A percentile compares a stretch with the other conserved stretches of the same genome.
Evolutionary conservation across 106 monocot species (phyloP).

Genomic region (Iris macrosiphon): DNA sequence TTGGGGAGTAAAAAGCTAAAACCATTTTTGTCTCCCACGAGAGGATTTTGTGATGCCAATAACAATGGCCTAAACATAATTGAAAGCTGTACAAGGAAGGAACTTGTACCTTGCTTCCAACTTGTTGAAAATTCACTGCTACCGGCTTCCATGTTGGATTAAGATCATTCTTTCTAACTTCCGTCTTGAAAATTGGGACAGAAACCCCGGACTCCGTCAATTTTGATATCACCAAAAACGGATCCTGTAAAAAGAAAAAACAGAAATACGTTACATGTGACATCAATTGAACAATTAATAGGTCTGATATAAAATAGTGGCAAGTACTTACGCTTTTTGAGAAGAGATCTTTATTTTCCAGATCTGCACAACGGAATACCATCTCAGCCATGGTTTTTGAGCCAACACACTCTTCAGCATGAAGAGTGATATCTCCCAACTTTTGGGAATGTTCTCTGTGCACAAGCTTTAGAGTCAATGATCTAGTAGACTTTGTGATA

Average conservation of each 20-base stretch:
- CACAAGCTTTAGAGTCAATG: slow-evolving; percentile 54
- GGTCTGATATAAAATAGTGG: background rate
- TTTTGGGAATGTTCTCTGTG: slow-evolving; percentile 27
- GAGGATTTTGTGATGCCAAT: too few relatives aligned
- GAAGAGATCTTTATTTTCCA: slow-evolving; percentile 89
- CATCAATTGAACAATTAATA: slow-evolving; percentile 2
- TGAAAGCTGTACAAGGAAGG: too few relatives aligned
- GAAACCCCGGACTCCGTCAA: slow-evolving; percentile 50
- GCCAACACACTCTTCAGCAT: slow-evolving; percentile 60
- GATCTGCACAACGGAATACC: slow-evolving; percentile 59
- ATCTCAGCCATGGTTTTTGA: slow-evolving; percentile 70
- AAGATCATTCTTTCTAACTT: slow-evolving; percentile 91
- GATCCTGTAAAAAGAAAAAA: slow-evolving; percentile 51
- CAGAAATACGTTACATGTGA: background rate
- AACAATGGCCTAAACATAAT: too few relatives aligned
- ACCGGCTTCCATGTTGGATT: slow-evolving; percentile 85
- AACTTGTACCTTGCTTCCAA: slow-evolving; percentile 70
- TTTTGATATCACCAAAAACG: slow-evolving; percentile 86
- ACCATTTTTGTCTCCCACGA: too few relatives aligned
- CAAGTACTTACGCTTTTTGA: slow-evolving; percentile 82
- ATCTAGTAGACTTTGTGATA: slow-evolving; percentile 44
- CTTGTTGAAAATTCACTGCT: slow-evolving; percentile 78
- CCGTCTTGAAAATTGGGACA: slow-evolving; percentile 88
- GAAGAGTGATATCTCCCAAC: slow-evolving; percentile 56
- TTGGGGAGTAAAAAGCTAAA: too few relatives aligned